Evolutionary conservation across 2,329 filamentous ascomycete species (phyloP).

Genomic region (Colletotrichum eleusines): DNA sequence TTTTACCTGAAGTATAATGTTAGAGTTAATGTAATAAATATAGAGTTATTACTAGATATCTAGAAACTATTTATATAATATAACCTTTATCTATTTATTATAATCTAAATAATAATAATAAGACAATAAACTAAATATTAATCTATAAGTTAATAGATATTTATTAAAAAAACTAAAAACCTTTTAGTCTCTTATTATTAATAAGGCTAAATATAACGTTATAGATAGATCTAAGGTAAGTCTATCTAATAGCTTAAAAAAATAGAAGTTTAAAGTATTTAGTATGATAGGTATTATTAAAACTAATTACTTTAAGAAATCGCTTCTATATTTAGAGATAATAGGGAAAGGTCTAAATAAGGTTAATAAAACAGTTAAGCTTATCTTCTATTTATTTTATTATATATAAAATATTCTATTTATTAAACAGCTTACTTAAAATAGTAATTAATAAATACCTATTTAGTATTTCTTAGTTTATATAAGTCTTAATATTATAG

Average conservation of each 20-base stretch:
- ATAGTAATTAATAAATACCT: not conserved
- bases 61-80: not conserved
- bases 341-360: conserved; percentile 41
- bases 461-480: not conserved
- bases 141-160: too few relatives aligned
- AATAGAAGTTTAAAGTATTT: too few relatives aligned
- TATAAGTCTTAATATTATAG: conserved; percentile 36
- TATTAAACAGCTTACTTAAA: too few relatives aligned
- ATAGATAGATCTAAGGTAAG: too few relatives aligned
- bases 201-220: too few relatives aligned
- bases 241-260: too few relatives aligned
- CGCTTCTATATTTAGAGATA: conserved; percentile 40
- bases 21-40: not conserved
- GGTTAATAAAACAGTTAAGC: conserved; percentile 35
- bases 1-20: not conserved
- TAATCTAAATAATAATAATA: too few relatives aligned
- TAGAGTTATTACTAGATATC: not conserved
- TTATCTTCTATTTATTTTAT: too few relatives aligned
- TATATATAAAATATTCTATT: conserved; percentile 40
- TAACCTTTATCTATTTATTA: too few relatives aligned
- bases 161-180: too few relatives aligned
- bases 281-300: not conserved
- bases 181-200: too few relatives aligned
- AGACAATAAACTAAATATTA: too few relatives aligned
- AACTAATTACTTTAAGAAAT: conserved; percentile 22